These are phyloP conservation scores for Didymella keratinophila DNA, from an alignment of 2,329 filamentous ascomycete genomes.

Conservation along the genomic window DNA sequence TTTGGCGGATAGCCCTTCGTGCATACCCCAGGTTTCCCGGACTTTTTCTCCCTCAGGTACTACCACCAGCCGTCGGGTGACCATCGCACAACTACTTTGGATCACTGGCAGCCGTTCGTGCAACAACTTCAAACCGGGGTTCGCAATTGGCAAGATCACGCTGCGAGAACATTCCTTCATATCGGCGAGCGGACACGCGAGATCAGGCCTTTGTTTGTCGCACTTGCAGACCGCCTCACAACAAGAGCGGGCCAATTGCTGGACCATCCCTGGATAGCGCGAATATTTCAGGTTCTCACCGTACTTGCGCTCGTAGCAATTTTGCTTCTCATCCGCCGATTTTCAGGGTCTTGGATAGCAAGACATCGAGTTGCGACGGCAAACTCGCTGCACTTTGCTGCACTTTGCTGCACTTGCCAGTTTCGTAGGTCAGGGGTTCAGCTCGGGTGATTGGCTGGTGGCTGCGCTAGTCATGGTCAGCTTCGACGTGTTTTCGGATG, in stretches of 20 bases:
- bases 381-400: slow-evolving; percentile 33
- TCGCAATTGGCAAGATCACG: slow-evolving; percentile 24
- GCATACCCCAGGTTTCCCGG: slow-evolving; percentile 1
- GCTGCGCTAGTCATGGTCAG: slow-evolving; percentile 43
- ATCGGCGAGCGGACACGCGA: slow-evolving; percentile 13
- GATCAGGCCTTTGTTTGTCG: slow-evolving; percentile 19
- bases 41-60: slow-evolving; percentile 9
- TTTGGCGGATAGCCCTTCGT: slow-evolving; percentile 21
- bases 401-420: slow-evolving; percentile 34
- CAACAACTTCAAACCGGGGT: slow-evolving; percentile 24
- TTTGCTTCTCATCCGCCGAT: slow-evolving; percentile 23
- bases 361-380: slow-evolving; percentile 32
- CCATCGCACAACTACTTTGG: slow-evolving; percentile 1
- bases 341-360: slow-evolving; percentile 33
- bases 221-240: slow-evolving; percentile 22
- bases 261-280: slow-evolving; percentile 24
- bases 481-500: slow-evolving; percentile 39
- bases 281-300: slow-evolving; percentile 29
- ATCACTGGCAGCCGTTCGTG: slow-evolving; percentile 25
- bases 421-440: slow-evolving; percentile 31
- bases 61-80: slow-evolving; percentile 10
- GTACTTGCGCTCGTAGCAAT: slow-evolving; percentile 33
- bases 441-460: slow-evolving; percentile 34
- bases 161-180: slow-evolving; percentile 12
- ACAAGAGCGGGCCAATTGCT: slow-evolving; percentile 17